These are phyloP conservation scores for Phytophthora pini DNA, from an alignment of 352 stramenopile genomes.

Conservation along the genomic window DNA sequence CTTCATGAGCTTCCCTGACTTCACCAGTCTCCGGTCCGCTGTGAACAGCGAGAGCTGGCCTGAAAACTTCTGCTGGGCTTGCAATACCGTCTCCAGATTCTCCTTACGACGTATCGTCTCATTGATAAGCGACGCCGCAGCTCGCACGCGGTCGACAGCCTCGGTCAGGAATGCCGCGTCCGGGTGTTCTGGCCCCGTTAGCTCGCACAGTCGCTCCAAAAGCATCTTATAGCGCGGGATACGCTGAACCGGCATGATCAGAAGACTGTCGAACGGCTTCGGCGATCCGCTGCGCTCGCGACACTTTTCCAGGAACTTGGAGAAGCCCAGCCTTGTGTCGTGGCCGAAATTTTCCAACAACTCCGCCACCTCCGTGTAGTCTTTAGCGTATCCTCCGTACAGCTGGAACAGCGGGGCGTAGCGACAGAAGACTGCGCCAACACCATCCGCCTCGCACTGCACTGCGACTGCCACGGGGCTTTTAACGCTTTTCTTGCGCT, in stretches of 20 bases:
- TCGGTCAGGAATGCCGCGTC: conserved; percentile 71
- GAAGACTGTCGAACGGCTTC: conserved; percentile 83
- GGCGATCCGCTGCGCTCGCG: conserved; percentile 52
- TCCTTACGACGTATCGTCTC: conserved; percentile 86
- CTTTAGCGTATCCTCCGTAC: conserved; percentile 84
- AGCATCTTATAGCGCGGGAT: conserved; percentile 93
- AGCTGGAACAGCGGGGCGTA: conserved; percentile 87
- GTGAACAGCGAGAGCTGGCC: conserved; percentile 79
- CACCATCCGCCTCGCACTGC: conserved; percentile 41
- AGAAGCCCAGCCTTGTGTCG: conserved; percentile 58
- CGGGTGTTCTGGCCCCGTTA: conserved; percentile 63
- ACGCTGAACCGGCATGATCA: conserved; percentile 94
- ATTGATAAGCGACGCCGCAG: conserved; percentile 80
- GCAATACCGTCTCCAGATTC: conserved; percentile 78
- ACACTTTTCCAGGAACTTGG: conserved; percentile 65
- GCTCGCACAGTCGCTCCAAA: conserved; percentile 77
- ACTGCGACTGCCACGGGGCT: conserved; percentile 41
- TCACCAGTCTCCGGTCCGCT: conserved; percentile 61
- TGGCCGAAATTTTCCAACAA: conserved; percentile 64
- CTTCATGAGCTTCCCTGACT: conserved; percentile 78
- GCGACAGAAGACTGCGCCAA: conserved; percentile 81
- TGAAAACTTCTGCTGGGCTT: conserved; percentile 85
- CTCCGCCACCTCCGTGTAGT: conserved; percentile 79
- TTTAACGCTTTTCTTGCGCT: conserved; percentile 36
- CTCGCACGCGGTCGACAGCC: conserved; percentile 63